Conservation (phyloP, 768 basidiomycete genomes). For the Tremella mesenterica region DNA sequence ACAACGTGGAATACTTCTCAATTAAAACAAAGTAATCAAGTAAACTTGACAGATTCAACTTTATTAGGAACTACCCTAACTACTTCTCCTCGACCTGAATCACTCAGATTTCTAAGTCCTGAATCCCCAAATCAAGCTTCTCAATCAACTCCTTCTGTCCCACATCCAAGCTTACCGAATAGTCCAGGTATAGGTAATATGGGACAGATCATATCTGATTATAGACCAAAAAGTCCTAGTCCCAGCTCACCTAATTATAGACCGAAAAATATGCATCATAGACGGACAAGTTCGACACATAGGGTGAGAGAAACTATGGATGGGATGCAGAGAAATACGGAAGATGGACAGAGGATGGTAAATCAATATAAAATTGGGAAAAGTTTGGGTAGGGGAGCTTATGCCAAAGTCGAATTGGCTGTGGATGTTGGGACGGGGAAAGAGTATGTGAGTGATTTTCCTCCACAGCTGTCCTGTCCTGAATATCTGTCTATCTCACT, state of each 20-base stretch:
- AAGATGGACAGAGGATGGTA: slow-evolving; percentile 37
- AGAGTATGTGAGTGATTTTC: slow-evolving; percentile 36
- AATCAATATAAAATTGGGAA: slow-evolving; percentile 42
- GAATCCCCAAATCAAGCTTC: too few relatives aligned
- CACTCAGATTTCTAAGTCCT: too few relatives aligned
- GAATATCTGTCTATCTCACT: background rate
- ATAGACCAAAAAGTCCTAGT: slow-evolving; percentile 11
- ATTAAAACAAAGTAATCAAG: too few relatives aligned
- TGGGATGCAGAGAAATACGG: slow-evolving; percentile 32
- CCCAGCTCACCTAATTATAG: slow-evolving; percentile 24
- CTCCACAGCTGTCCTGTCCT: background rate
- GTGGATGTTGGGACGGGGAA: slow-evolving; percentile 41
- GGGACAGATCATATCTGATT: too few relatives aligned
- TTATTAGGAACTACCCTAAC: too few relatives aligned
- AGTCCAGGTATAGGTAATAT: background rate
- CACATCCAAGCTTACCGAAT: background rate
- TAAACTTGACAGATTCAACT: too few relatives aligned
- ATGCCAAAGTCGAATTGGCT: slow-evolving; percentile 43
- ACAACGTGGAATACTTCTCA: too few relatives aligned
- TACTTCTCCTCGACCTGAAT: background rate
- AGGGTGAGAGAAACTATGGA: slow-evolving; percentile 38
- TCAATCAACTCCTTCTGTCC: too few relatives aligned
- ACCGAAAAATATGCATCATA: slow-evolving; percentile 18
- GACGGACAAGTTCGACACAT: slow-evolving; percentile 32
- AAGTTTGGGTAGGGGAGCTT: slow-evolving; percentile 42